Evolutionary conservation across 2,329 filamentous ascomycete species (phyloP), one percentile per base, ranked within the genome.

Genomic region (Pseudovirgaria hyperparasitica): DNA sequence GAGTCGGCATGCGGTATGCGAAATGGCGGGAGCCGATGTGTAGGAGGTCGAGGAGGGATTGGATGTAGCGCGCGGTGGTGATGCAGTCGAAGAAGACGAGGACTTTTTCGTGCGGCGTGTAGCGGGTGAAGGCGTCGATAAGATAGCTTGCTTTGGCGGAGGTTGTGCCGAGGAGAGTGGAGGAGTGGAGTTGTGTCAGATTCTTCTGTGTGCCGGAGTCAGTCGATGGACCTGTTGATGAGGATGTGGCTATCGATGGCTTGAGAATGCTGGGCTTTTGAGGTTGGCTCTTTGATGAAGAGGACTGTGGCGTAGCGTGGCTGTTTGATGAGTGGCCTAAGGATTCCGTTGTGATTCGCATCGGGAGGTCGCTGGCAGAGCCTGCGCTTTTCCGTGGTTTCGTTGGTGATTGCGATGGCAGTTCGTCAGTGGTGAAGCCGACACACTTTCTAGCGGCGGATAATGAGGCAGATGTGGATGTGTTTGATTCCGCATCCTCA

Each of bases 51-150:
- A 96, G 65, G 16, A 78, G 73, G 45, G 85, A 76, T 0, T 82
- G 80, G 20, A 94, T 69, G 55, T 92, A 93, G 51, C 72, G 92
- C 1, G 84, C 86, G 2, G 80, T 67, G 40, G 92, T 87, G 33
- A 90, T 79, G 17, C 80, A 78, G 34, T 92, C 84, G 48, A 93
- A 94, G 50, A 96, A 96, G 7, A 94, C 69, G 27, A 94, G 72
- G 4, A 92, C 90, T 52, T 94, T 92, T 43, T 93, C 85, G 0
- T 67, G 55, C 1, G 63, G 52, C 28, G 90, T 72, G 34, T 86
- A 63, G 27, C 67, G 60, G 5, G 75, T 52, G 9, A 94, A 73
- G 17, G 71, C 65, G 28, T 85, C 77, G 11, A 93, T 58, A 5
- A 94, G 60, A 43, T 94, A 93, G 3, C 80, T 86, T 3, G 94